A percentile compares a stretch with the other conserved stretches of the same genome.
Conservation (phyloP, 2,329 filamentous ascomycete species). For the Aspergillus flavus region DNA sequence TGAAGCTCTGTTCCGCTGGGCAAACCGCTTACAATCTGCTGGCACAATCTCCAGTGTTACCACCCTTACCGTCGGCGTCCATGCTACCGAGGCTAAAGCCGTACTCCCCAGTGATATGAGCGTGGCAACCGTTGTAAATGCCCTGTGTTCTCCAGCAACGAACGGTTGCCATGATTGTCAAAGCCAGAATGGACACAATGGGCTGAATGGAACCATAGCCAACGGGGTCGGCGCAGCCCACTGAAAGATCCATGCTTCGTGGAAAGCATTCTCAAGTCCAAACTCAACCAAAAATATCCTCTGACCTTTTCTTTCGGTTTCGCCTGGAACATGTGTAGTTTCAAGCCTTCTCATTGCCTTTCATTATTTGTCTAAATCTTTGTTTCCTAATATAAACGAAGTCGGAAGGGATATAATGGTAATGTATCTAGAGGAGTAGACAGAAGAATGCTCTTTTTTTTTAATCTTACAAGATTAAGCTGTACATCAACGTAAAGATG, state of each 20-base stretch:
- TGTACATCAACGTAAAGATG: not conserved
- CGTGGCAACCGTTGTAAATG: conserved; percentile 57
- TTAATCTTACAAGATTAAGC: not conserved
- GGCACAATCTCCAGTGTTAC: conserved; percentile 67
- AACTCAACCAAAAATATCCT: not conserved
- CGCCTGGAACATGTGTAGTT: not conserved
- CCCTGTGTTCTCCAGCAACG: conserved; percentile 17
- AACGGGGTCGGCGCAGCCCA: not conserved
- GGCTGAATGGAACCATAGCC: not conserved
- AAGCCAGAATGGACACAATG: not conserved
- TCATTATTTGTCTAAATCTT: not conserved
- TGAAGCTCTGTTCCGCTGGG: conserved; percentile 90
- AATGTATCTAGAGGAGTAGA: conserved; percentile 6
- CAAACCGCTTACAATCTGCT: conserved; percentile 69
- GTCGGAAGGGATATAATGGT: not conserved
- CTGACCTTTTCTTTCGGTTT: not conserved
- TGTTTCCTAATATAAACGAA: conserved; percentile 3
- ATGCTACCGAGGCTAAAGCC: conserved; percentile 80
- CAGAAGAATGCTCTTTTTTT: not conserved
- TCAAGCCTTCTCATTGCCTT: not conserved
- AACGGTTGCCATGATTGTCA: conserved; percentile 5
- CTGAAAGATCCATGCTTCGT: not conserved
- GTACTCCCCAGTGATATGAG: conserved; percentile 85
- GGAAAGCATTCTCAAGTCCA: not conserved
- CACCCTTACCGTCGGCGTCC: conserved; percentile 79